Evolutionary conservation across 1,284 basidiomycete species (phyloP).

Genomic region (Rhodofomes roseus): DNA sequence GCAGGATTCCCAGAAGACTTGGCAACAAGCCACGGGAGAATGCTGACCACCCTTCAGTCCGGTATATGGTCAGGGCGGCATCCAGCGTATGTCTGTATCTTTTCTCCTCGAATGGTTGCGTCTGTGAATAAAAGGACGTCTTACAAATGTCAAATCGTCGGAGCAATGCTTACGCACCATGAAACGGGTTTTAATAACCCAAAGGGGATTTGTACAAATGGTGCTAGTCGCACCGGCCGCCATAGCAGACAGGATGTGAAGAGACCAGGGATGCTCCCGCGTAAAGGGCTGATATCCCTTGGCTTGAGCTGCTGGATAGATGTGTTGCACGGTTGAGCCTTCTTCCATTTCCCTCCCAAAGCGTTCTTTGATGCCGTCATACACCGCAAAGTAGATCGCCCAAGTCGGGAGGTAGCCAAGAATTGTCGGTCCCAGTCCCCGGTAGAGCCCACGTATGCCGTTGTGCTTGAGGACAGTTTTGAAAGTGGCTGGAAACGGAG

Average conservation of each 20-base stretch:
- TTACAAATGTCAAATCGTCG: not conserved
- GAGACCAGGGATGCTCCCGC: slow-evolving; percentile 75
- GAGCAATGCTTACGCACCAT: slow-evolving; percentile 68
- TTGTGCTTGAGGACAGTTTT: slow-evolving; percentile 69
- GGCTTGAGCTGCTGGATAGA: slow-evolving; percentile 77
- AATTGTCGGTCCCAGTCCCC: slow-evolving; percentile 93
- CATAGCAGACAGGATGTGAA: slow-evolving; percentile 93
- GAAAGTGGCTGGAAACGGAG: slow-evolving; percentile 54
- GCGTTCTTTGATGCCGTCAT: slow-evolving; percentile 85
- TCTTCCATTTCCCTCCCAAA: slow-evolving; percentile 65
- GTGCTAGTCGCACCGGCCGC: slow-evolving; percentile 88
- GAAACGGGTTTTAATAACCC: slow-evolving; percentile 97
- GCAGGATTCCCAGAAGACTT: slow-evolving; percentile 83
- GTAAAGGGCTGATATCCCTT: slow-evolving; percentile 77
- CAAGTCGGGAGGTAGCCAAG: slow-evolving; percentile 94
- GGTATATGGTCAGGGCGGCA: slow-evolving; percentile 83
- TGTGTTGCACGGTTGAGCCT: slow-evolving; percentile 27
- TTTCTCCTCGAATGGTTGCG: slow-evolving; percentile 69
- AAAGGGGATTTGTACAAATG: slow-evolving; percentile 87
- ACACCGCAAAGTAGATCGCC: slow-evolving; percentile 98
- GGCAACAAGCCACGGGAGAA: slow-evolving; percentile 93
- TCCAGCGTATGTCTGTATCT: slow-evolving; percentile 86
- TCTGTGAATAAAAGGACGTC: slow-evolving; percentile 39
- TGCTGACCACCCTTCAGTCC: slow-evolving; percentile 76
- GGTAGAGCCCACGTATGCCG: slow-evolving; percentile 85